Conservation (phyloP, 2,329 filamentous ascomycete genomes). For the Fusarium sp. region DNA sequence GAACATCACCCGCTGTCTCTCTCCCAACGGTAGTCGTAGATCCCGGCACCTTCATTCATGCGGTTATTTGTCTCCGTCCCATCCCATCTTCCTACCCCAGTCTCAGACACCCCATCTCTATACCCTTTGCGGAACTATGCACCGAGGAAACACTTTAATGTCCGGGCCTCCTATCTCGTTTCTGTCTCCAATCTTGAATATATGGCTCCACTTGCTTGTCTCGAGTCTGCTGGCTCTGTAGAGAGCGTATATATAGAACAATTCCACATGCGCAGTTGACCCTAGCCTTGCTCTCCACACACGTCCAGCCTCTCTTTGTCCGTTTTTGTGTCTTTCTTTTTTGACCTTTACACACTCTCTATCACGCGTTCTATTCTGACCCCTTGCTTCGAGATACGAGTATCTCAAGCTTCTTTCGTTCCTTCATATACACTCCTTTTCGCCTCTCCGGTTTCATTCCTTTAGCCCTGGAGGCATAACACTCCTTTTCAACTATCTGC, state of each 20-base stretch:
- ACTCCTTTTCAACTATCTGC: conserved; percentile 29
- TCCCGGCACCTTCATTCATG: conserved; percentile 22
- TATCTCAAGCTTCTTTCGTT: conserved; percentile 32
- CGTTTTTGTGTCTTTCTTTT: conserved; percentile 36
- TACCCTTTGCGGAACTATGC: conserved; percentile 24
- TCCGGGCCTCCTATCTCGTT: conserved; percentile 34
- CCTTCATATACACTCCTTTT: conserved; percentile 14
- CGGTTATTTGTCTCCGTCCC: conserved; percentile 6
- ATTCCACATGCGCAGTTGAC: conserved; percentile 16
- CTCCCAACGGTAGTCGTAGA: background rate
- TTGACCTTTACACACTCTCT: background rate
- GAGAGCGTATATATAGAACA: conserved; percentile 41
- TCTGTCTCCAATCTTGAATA: conserved; percentile 3
- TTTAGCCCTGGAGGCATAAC: conserved; percentile 44
- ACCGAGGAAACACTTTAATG: conserved; percentile 22
- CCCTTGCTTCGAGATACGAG: conserved; percentile 33
- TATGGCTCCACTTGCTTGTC: conserved; percentile 22
- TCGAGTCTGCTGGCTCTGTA: conserved; percentile 13
- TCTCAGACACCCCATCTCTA: conserved; percentile 12
- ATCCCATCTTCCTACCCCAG: conserved; percentile 21
- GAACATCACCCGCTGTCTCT: conserved; percentile 26
- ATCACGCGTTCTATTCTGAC: conserved; percentile 29
- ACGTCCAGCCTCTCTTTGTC: conserved; percentile 40
- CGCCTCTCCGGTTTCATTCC: conserved; percentile 34
- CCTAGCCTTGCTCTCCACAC: conserved; percentile 30